Base-by-base conservation (phyloP, 2,329 filamentous ascomycete genomes). In the Fusarium protoensiforme region DNA sequence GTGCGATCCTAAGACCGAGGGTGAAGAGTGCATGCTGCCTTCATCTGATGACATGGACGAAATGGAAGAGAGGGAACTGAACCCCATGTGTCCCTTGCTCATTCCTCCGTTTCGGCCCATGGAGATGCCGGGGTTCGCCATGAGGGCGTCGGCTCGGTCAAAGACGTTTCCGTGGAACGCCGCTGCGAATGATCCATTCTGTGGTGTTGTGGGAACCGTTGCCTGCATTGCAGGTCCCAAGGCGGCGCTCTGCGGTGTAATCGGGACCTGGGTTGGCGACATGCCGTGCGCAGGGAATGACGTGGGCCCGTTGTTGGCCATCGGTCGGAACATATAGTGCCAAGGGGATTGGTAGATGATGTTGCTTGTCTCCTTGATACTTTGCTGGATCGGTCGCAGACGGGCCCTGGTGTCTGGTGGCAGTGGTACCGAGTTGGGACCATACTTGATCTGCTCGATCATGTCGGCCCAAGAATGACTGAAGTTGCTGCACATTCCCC, bases 211-310 rank as follows among this genome's bases (percentile, higher is more conserved):
- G 5, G 94, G 93, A 13, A 98, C 92, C 0, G 94, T 98, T 1
- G 95, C 95, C 82, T 97, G 95, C 63, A 95, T 94, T 22, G 95
- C 95, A 7, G 95, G 94, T 1, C 95, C 96, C 7, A 98, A 87
- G 2, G 95, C 95, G 18, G 95, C 95, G 76, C 94, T 96, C 70
- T 98, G 89, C 9, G 96, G 95, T 1, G 95, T 98, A 78, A 96
- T 94, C 10, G 95, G 95, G 39, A 85, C 79, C 62, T 80, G 77
- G 16, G 69, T 79, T 65, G 72, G 78, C 22, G 80, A 81, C 65
- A 78, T 75, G 43, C 74, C 73, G 20, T 79, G 74, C 24, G 75
- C 74, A 14, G 75, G 72, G 61, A 70, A 78, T 16, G 74, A 67
- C 10, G 68, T 67, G 20, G 72, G 69, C 9, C 76, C 68, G 41